Evolutionary conservation across 257 asterid species (phyloP), one percentile per base, ranked within the genome.

Genomic region (Knoxia roxburghii): DNA sequence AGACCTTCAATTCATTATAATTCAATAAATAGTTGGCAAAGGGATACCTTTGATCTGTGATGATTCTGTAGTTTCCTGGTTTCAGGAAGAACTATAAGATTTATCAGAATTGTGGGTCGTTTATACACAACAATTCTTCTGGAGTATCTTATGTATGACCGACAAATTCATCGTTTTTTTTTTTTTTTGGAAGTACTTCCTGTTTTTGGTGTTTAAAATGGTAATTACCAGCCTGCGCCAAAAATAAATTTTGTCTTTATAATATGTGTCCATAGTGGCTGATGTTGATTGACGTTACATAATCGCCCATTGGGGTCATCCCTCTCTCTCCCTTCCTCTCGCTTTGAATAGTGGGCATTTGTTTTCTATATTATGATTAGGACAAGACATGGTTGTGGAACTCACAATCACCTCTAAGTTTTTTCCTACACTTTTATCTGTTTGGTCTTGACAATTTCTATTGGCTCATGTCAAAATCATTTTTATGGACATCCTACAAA

Each of bases 231-330:
- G 35, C 15, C 18, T 40, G 15, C 65, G 41, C 32, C 26, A n/a
- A 26, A 26, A 43, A 33, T n/a, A 32, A 71, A 29, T 41, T 62
- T 55, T 20, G 39, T 71, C 46, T 54, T 39, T 53, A 62, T 58
- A 40, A 11, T 55, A n/a, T 12, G 23, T 33, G 27, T 14, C 51
- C 32, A 21, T 54, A 41, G 65, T 52, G 56, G 65, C 20, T 64
- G 75, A 71, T 71, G 70, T 71, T 71, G 75, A 71, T 71, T 71
- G 75, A 63, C 50, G 56, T 56, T 30, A 24, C 54, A 71, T 27
- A 45, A 33, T 54, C 68, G 41, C 51, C 59, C 27, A 71, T 14
- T 63, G 41, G 45, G 61, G 75, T 71, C 75, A 71, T 63, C 62
- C 64, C 40, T 43, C 65, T 68, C 57, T 68, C 26, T 4, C 52